Conservation (phyloP, 371 early-diverging fungal genomes). For the Lichtheimia ramosa region DNA sequence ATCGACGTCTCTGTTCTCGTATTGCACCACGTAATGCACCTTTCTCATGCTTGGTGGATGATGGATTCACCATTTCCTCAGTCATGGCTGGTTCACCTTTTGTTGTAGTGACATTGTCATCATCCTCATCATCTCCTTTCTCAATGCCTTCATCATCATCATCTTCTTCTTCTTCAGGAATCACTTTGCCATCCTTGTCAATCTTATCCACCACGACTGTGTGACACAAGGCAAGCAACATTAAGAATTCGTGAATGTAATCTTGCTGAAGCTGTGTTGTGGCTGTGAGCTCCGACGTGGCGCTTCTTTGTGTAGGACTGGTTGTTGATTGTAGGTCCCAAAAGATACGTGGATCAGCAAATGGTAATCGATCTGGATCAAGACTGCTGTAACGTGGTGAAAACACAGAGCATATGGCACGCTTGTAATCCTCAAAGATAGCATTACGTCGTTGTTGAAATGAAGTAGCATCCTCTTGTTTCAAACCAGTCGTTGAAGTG, state of each 20-base stretch:
- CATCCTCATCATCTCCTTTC: conserved; percentile 12
- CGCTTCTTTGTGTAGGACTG: background rate
- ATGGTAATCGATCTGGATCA: conserved; percentile 66
- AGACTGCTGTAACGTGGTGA: conserved; percentile 72
- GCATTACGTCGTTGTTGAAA: conserved; percentile 19
- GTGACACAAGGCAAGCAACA: conserved; percentile 88
- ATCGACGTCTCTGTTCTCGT: conserved; percentile 3
- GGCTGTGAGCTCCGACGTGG: conserved; percentile 3
- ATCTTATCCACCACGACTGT: conserved; percentile 85
- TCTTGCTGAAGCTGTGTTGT: background rate
- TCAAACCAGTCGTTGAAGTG: background rate
- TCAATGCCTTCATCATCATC: conserved; percentile 6
- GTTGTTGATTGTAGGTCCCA: conserved; percentile 52
- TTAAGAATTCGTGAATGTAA: conserved; percentile 76
- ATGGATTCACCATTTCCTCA: background rate
- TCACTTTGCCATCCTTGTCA: conserved; percentile 55
- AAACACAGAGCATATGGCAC: conserved; percentile 64
- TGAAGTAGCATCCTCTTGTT: background rate
- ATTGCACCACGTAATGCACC: conserved; percentile 4
- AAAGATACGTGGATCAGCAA: conserved; percentile 83
- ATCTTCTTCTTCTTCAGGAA: conserved; percentile 11
- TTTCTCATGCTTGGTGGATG: background rate
- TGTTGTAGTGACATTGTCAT: conserved; percentile 1
- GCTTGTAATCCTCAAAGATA: conserved; percentile 59
- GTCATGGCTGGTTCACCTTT: background rate